These are phyloP conservation scores for Mytilinidion resinicola DNA, from an alignment of 495 filamentous ascomycete genomes.

Conservation along the genomic window DNA sequence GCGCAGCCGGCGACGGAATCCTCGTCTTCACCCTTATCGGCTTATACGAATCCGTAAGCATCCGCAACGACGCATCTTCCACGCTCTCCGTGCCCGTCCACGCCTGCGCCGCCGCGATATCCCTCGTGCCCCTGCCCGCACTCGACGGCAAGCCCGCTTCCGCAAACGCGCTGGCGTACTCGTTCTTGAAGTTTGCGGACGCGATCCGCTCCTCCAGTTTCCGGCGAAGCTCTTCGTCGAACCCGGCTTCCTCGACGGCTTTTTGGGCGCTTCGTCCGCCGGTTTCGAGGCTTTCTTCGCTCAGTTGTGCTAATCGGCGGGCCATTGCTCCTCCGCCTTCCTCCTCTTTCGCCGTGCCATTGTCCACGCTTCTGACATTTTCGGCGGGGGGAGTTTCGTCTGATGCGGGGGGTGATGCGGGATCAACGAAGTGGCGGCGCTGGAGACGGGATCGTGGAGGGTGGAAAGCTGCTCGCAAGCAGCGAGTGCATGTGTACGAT, in stretches of 20 bases:
- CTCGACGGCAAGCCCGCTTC: constrained; percentile 54
- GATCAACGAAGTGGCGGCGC: background rate
- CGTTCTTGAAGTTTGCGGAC: constrained; percentile 59
- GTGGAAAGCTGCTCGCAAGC: constrained; percentile 22
- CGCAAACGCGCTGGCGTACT: constrained; percentile 64
- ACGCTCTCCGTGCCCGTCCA: constrained; percentile 75
- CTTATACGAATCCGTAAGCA: constrained; percentile 80
- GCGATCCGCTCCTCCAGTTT: constrained; percentile 68
- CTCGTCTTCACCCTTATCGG: constrained; percentile 48
- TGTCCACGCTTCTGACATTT: background rate
- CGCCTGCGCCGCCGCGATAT: constrained; percentile 60
- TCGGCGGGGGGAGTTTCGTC: background rate
- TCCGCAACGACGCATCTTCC: constrained; percentile 73
- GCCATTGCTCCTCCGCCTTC: constrained; percentile 60
- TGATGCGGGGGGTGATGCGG: constrained; percentile 1
- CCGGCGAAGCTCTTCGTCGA: constrained; percentile 76
- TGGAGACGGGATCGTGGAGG: background rate
- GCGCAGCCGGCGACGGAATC: constrained; percentile 31
- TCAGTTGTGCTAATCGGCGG: constrained; percentile 67
- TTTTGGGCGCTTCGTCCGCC: constrained; percentile 64
- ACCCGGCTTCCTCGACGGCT: constrained; percentile 77
- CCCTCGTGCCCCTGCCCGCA: constrained; percentile 66
- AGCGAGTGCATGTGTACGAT: constrained; percentile 29
- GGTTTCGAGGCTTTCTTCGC: constrained; percentile 67
- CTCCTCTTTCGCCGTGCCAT: background rate